These are phyloP conservation scores for Polychytrium aggregatum DNA, from an alignment of 192 early-diverging fungal species.

Conservation along the genomic window DNA sequence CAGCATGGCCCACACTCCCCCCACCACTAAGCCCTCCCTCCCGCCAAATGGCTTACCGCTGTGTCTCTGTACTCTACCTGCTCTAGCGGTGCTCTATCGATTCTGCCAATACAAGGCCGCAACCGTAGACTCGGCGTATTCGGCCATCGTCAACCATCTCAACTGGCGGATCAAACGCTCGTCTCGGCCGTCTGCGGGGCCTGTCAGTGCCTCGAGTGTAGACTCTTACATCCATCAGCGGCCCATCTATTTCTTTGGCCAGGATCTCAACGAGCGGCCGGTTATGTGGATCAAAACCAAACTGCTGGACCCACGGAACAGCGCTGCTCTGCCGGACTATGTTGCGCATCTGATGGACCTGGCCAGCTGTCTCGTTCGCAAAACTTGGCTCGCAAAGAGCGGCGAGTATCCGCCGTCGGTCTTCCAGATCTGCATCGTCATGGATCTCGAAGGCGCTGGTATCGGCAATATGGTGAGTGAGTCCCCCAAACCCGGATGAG, in stretches of 20 bases:
- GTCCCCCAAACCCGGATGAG: no score
- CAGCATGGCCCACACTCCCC: no score
- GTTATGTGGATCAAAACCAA: conserved; percentile 17
- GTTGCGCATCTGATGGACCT: conserved; percentile 17
- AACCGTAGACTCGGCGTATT: conserved; percentile 3
- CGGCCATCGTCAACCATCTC: conserved; percentile 14
- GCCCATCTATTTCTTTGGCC: conserved; percentile 23
- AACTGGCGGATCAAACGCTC: conserved; percentile 27
- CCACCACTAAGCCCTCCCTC: no score
- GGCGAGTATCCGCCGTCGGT: not conserved
- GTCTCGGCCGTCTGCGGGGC: conserved; percentile 6
- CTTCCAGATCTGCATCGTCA: conserved; percentile 22
- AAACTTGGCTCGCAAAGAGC: not conserved
- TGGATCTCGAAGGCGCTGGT: conserved; percentile 34
- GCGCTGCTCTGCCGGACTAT: conserved; percentile 5
- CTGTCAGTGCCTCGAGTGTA: conserved; percentile 2
- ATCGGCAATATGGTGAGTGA: conserved; percentile 16
- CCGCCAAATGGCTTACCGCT: no score
- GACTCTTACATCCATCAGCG: conserved; percentile 11
- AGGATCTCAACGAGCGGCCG: conserved; percentile 22
- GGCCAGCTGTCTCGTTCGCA: conserved; percentile 6
- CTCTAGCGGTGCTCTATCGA: conserved; percentile 17
- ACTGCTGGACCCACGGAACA: conserved; percentile 6
- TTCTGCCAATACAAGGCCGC: conserved; percentile 22
- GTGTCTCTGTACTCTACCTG: no score